Evolutionary conservation across 805 yeast genomes (phyloP), one percentile per base, ranked within the genome.

Genomic region (Candida boidinii): DNA sequence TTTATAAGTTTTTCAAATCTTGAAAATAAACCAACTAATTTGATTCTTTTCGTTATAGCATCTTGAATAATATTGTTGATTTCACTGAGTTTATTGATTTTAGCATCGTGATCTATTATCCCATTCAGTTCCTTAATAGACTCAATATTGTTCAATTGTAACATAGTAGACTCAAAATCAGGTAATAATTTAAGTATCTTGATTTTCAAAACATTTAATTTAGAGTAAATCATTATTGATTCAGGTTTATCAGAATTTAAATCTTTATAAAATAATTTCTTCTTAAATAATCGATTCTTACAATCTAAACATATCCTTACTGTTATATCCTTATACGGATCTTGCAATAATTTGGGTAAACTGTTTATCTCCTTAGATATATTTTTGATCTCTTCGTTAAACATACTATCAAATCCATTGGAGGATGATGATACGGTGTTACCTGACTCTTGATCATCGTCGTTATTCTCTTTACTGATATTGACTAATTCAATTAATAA

Each of bases 301-400:
- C 98, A 90, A 20, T 64, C 58, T 4, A 67, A 56, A 56, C 97
- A 90, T 22, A 86, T 55, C 25, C 95, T 53, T 8, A 83, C 49
- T 3, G 55, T 39, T 4, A 58, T 44, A 5, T 45, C 33, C 17
- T 56, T 54, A n/a, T n/a, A n/a, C n/a, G n/a, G n/a, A n/a, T n/a
- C n/a, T n/a, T n/a, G n/a, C n/a, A n/a, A n/a, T n/a, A n/a, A n/a
- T n/a, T n/a, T n/a, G n/a, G n/a, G n/a, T n/a, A n/a, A n/a, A n/a
- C n/a, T n/a, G n/a, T 6, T 38, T 39, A 0, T 14, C 5, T 23
- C 34, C 13, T 44, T 26, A 19, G 60, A 37, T 7, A 22, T 18
- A 13, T 10, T 15, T 15, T 23, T 12, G n/a, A n/a, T n/a, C n/a
- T n/a, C n/a, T n/a, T n/a, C n/a, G 14, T 17, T 17, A 4, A 18